phyloP scores from a whole-genome alignment of 495 filamentous ascomycete species.

The Staphylotrichum tortipilum region DNA sequence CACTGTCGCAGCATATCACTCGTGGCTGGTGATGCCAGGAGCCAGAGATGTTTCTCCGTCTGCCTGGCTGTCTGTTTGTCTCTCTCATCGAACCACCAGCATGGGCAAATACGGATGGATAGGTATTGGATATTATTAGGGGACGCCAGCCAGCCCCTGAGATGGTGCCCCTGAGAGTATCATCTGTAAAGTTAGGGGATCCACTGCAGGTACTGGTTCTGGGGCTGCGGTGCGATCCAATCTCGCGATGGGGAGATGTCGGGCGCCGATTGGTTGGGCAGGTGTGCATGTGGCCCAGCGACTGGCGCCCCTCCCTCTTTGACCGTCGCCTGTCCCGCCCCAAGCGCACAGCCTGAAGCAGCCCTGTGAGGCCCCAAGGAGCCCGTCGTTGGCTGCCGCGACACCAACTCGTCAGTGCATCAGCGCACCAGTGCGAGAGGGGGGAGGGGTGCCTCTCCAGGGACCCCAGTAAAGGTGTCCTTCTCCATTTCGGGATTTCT shows the following conservation, averaged over 20 bases:
- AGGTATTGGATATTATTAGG: too few species aligned
- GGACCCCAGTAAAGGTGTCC: slow-evolving; percentile 16
- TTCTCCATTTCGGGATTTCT: neutral
- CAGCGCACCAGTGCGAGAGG: too few species aligned
- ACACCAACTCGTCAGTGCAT: too few species aligned
- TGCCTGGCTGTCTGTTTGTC: too few species aligned
- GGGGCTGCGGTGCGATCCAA: slow-evolving; percentile 14
- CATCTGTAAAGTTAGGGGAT: neutral
- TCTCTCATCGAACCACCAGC: too few species aligned
- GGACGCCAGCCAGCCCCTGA: slow-evolving; percentile 2
- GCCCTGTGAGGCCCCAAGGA: slow-evolving; percentile 4
- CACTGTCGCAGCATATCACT: too few species aligned
- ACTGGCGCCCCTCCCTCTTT: slow-evolving; percentile 1
- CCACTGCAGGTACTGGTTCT: slow-evolving; percentile 2
- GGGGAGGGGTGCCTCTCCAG: too few species aligned
- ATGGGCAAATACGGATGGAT: too few species aligned
- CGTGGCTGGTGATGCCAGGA: too few species aligned
- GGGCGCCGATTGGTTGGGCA: slow-evolving; percentile 10
- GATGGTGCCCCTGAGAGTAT: neutral
- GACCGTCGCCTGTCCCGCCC: too few species aligned
- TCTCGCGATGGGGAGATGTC: slow-evolving; percentile 24
- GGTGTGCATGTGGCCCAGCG: slow-evolving; percentile 9
- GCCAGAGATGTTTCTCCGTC: too few species aligned
- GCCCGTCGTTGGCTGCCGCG: neutral
- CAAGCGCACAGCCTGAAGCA: neutral